Conservation (phyloP, 208 protist species). For the Ichthyophonus hoferi region DNA sequence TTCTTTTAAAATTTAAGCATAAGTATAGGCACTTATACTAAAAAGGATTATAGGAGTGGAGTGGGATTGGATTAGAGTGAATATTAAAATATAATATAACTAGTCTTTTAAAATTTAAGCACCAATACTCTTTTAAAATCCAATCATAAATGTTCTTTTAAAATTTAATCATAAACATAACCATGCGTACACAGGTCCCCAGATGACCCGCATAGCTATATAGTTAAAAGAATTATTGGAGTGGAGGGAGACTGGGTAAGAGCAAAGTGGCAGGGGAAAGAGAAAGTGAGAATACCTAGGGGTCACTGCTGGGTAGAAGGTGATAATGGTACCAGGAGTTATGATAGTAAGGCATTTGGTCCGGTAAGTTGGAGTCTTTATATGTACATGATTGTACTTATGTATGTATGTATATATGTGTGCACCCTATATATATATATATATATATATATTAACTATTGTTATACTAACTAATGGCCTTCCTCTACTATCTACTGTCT, state of each 20-base stretch:
- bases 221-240: not conserved
- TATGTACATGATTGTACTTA: not conserved
- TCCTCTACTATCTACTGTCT: too few species aligned
- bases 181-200: not conserved
- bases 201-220: not conserved
- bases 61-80: too few species aligned
- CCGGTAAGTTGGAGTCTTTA: not conserved
- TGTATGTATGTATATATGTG: not conserved
- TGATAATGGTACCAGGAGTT: not conserved
- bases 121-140: too few species aligned
- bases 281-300: not conserved
- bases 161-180: not conserved
- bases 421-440: not conserved
- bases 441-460: not conserved
- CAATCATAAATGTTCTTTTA: too few species aligned
- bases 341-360: not conserved
- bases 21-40: too few species aligned
- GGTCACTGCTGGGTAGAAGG: slow-evolving; percentile 9
- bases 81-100: too few species aligned
- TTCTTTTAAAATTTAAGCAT: too few species aligned
- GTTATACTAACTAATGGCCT: too few species aligned
- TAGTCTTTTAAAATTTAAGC: too few species aligned
- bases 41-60: too few species aligned
- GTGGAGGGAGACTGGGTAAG: not conserved
- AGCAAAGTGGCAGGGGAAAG: not conserved